A percentile compares a stretch with the other conserved stretches of the same genome.
Evolutionary conservation across 2,329 filamentous ascomycete species (phyloP).

Genomic region (Rhinocladiella similis): DNA sequence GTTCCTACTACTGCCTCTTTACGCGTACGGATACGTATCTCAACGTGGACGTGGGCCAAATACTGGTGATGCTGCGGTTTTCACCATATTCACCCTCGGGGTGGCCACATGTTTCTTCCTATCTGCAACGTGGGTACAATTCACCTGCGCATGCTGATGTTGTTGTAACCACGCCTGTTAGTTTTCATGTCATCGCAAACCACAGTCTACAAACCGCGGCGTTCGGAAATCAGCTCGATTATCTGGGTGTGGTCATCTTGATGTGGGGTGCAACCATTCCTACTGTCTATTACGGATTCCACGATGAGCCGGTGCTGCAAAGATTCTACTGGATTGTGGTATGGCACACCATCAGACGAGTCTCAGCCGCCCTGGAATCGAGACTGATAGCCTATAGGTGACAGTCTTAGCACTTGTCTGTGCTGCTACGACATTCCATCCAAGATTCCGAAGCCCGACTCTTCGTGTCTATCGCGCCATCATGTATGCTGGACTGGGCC

Average conservation of each 20-base stretch:
- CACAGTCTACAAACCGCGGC: slow-evolving; percentile 52
- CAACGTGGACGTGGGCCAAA: slow-evolving; percentile 37
- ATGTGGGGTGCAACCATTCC: slow-evolving; percentile 65
- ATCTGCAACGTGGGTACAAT: slow-evolving; percentile 42
- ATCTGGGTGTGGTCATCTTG: slow-evolving; percentile 60
- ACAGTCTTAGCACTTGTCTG: too few relatives aligned
- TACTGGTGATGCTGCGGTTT: slow-evolving; percentile 45
- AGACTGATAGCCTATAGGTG: too few relatives aligned
- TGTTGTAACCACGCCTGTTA: slow-evolving; percentile 28
- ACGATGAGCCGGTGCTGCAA: slow-evolving; percentile 37
- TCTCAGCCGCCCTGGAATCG: too few relatives aligned
- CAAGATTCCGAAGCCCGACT: too few relatives aligned
- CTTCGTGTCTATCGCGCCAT: too few relatives aligned
- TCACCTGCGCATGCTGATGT: not conserved
- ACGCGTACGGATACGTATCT: slow-evolving; percentile 40
- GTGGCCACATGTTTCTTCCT: slow-evolving; percentile 49
- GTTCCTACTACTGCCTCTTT: slow-evolving; percentile 41
- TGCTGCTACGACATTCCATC: too few relatives aligned
- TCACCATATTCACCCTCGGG: slow-evolving; percentile 45
- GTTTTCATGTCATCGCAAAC: slow-evolving; percentile 57
- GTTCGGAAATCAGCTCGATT: slow-evolving; percentile 61
- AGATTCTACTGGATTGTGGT: slow-evolving; percentile 33
- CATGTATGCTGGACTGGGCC: too few relatives aligned
- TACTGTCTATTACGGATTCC: slow-evolving; percentile 58
- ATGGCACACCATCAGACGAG: too few relatives aligned